Evolutionary conservation across 495 filamentous ascomycete species (phyloP), one percentile per base, ranked within the genome.

Genomic region (Neurospora tetraspora): DNA sequence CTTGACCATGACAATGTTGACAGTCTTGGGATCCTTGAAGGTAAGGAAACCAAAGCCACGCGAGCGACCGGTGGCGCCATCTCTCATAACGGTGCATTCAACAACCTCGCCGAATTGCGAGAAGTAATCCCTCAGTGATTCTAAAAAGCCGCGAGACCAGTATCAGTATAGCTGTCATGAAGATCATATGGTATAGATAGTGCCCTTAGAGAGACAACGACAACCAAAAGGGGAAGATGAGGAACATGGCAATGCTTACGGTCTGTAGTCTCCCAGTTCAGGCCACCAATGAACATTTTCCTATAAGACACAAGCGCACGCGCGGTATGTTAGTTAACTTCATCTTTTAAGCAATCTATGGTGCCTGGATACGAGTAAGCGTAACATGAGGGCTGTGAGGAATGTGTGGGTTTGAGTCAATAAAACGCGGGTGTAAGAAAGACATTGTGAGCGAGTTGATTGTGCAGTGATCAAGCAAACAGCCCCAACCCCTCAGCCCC

Each of bases 1-100:
- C 85, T 98, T 98, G 74, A 98, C 96, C 96, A 99, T 99, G 43
- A 99, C 96, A 75, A 94, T 97, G 80, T 99, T 99, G 74, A 99
- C 96, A 14, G 93, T 97, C 81, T 95, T 96, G 23, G 96, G 92
- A 78, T 99, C 96, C 76, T 92, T 94, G 86, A 99, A 99, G 7
- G 96, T 99, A 71, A 99, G 86, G 82, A 99, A 99, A 18, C 96
- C 96, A 76, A 99, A 99, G 12, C 96, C 96, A 78, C 96, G 89
- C 14, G 95, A 98, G 71, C 96, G 91, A 38, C 96, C 96, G 34
- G 92, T 96, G 68, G 93, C 91, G 73, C 94, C 93, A 82, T 99
- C 96, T 73, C 96, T 88, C 96, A 99, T 99, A 10, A 99, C 96
- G 20, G 96, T 98, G 77, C 96, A 98, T 85, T 99, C 96, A 47